Evolutionary conservation across 257 asterid genomes (phyloP).

Genomic region (Solanum neorickii): DNA sequence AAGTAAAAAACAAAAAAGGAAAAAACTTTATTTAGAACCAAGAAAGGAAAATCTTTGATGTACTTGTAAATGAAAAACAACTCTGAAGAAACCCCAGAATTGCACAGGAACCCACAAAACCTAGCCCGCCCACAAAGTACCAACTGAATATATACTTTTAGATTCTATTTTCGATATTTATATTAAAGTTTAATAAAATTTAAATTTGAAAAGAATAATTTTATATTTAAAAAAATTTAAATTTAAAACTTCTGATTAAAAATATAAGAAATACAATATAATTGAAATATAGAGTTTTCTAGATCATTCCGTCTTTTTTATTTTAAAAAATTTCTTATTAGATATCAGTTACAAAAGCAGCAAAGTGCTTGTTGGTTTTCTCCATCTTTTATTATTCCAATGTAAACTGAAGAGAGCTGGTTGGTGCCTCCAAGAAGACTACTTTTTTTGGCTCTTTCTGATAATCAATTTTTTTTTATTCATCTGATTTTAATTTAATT

Average conservation of each 20-base stretch:
- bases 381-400: background rate
- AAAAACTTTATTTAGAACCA: background rate
- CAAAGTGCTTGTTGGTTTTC: background rate
- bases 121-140: slow-evolving; percentile 9
- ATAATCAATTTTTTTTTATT: background rate
- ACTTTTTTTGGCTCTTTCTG: slow-evolving; percentile 10
- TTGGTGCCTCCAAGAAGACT: slow-evolving; percentile 5
- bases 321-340: no score
- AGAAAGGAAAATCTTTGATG: background rate
- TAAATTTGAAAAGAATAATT: no score
- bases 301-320: background rate
- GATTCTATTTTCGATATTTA: no score
- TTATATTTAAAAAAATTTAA: accelerated
- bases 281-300: background rate
- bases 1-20: background rate
- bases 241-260: no score
- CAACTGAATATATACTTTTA: background rate
- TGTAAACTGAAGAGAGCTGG: slow-evolving; percentile 1
- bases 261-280: no score
- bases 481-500: no score
- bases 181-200: no score
- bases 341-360: background rate
- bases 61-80: background rate
- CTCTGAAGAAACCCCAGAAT: background rate
- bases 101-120: slow-evolving; percentile 2